These are phyloP conservation scores for Allium sativum DNA, from an alignment of 106 monocot genomes.

Conservation along the genomic window DNA sequence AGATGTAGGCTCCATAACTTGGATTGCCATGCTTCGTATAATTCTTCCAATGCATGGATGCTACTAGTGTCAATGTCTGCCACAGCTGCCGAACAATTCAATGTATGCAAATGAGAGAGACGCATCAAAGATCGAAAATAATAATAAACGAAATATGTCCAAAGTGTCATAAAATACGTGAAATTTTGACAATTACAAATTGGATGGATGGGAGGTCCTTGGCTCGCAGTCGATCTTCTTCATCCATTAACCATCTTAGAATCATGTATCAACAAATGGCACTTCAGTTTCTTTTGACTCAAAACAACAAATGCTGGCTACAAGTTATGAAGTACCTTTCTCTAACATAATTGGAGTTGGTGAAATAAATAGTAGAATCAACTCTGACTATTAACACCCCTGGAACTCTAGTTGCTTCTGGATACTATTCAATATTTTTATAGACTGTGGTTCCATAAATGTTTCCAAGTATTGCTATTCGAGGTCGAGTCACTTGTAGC, in stretches of 20 bases:
- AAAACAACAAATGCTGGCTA: too few relatives aligned
- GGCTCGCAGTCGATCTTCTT: constrained; percentile 28
- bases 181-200: constrained; percentile 49
- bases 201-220: constrained; percentile 24
- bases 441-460: constrained; percentile 28
- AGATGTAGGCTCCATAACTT: too few relatives aligned
- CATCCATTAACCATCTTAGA: constrained; percentile 52
- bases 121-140: not conserved
- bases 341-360: constrained; percentile 42
- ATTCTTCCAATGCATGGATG: constrained; percentile 38
- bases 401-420: constrained; percentile 32
- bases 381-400: constrained; percentile 34
- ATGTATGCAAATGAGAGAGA: not conserved
- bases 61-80: constrained; percentile 51
- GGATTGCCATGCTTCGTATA: too few relatives aligned
- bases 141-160: not conserved
- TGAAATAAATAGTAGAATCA: constrained; percentile 44
- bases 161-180: constrained; percentile 26
- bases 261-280: constrained; percentile 26
- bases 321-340: too few relatives aligned
- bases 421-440: constrained; percentile 37
- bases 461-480: constrained; percentile 38
- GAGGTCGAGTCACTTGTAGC: constrained; percentile 38
- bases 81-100: constrained; percentile 34
- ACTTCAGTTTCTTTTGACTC: not conserved